A percentile compares a stretch with the other conserved stretches of the same genome.
Evolutionary conservation across 345 rosid species (phyloP).

Genomic region (Linum trigynum): DNA sequence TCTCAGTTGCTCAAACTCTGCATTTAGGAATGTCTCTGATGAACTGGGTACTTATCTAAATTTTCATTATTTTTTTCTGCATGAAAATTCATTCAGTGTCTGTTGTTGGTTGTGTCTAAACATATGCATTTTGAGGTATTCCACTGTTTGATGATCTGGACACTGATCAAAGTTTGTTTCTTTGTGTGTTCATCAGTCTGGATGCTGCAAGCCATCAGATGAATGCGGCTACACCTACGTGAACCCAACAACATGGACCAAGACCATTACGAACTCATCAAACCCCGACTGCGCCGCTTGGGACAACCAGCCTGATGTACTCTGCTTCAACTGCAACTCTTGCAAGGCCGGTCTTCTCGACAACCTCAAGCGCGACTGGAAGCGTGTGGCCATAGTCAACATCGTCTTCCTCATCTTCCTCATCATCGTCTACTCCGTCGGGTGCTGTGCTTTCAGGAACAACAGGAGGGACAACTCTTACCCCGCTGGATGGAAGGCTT

Average conservation of each 20-base stretch:
- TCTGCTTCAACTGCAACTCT: constrained; percentile 16
- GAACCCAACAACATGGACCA: constrained; percentile 37
- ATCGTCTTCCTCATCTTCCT: constrained; percentile 12
- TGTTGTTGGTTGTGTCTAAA: not conserved
- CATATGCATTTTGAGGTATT: not conserved
- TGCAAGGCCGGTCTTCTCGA: constrained; percentile 20
- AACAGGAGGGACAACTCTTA: constrained; percentile 1
- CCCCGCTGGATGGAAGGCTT: not conserved
- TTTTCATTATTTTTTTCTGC: not conserved
- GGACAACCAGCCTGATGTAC: not conserved
- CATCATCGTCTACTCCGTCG: constrained; percentile 14
- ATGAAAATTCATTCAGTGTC: not conserved
- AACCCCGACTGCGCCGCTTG: constrained; percentile 12
- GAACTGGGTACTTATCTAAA: too few relatives aligned
- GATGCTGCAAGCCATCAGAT: constrained; percentile 62
- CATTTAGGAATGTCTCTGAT: too few relatives aligned
- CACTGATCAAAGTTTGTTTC: not conserved
- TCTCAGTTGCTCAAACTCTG: too few relatives aligned
- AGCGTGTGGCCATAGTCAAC: constrained; percentile 10
- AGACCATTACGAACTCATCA: not conserved
- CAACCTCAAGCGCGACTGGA: constrained; percentile 12
- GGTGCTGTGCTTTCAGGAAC: constrained; percentile 17
- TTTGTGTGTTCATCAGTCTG: constrained; percentile 24
- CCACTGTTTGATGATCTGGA: not conserved
- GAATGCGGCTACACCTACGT: constrained; percentile 38